Conservation (phyloP, 2,329 filamentous ascomycete genomes). For the Xylariaceae sp. region DNA sequence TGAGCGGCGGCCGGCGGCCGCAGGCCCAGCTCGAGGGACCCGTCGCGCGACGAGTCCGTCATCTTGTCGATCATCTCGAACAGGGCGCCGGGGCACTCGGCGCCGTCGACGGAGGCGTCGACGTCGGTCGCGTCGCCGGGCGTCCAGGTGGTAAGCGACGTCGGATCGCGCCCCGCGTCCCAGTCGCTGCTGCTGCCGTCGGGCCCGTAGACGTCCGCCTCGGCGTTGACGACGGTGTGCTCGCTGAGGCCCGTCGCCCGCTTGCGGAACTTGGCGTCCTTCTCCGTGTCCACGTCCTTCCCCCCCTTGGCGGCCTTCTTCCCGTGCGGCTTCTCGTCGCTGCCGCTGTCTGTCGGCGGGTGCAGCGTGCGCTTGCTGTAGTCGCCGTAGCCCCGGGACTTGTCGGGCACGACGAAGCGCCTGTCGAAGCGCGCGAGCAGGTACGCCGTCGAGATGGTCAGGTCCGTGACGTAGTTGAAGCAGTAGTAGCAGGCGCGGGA, state of each 20-base stretch:
- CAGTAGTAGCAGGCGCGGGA: slow-evolving; percentile 70
- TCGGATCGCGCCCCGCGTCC: slow-evolving; percentile 5
- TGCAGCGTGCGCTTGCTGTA: slow-evolving; percentile 28
- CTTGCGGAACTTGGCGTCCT: slow-evolving; percentile 6
- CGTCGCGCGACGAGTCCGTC: neutral
- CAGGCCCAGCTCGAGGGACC: neutral
- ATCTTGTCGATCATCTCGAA: slow-evolving; percentile 6
- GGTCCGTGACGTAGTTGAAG: slow-evolving; percentile 73
- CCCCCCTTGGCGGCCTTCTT: neutral
- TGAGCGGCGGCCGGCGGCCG: neutral
- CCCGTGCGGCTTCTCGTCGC: slow-evolving; percentile 1
- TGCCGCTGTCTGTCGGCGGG: neutral
- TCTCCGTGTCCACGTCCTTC: neutral
- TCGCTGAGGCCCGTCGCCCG: neutral
- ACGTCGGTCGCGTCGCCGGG: slow-evolving; percentile 4
- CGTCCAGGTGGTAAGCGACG: slow-evolving; percentile 5
- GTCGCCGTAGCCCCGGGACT: slow-evolving; percentile 55
- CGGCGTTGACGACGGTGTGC: neutral
- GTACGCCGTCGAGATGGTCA: slow-evolving; percentile 65
- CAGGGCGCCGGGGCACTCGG: slow-evolving; percentile 1
- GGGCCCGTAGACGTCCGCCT: slow-evolving; percentile 2
- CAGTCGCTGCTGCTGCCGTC: slow-evolving; percentile 3
- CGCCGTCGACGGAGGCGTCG: slow-evolving; percentile 2
- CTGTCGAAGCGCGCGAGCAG: slow-evolving; percentile 65
- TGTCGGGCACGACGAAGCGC: slow-evolving; percentile 71